These are phyloP conservation scores for Pachysolen tannophilus DNA, from an alignment of 805 yeast genomes.

Conservation along the genomic window DNA sequence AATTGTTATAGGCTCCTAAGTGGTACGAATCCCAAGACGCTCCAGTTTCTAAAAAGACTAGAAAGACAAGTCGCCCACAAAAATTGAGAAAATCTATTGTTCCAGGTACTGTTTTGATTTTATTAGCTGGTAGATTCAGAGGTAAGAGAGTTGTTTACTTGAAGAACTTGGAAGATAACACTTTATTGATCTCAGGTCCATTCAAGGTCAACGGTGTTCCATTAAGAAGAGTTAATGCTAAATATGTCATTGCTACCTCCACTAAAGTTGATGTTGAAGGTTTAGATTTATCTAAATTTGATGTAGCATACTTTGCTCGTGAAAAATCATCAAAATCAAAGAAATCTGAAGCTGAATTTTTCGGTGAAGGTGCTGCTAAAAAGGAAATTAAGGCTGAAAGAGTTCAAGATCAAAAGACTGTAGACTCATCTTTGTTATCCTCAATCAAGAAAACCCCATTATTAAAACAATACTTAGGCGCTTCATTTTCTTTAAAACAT, in stretches of 20 bases:
- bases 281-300: constrained; percentile 85
- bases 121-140: constrained; percentile 99
- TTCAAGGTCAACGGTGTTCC: constrained; percentile 99
- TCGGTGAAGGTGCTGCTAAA: constrained; percentile 70
- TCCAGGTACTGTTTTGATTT: constrained; percentile 96
- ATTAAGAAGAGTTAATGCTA: constrained; percentile 96
- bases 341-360: constrained; percentile 90
- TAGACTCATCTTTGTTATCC: constrained; percentile 85
- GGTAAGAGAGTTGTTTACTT: constrained; percentile 99
- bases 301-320: constrained; percentile 93
- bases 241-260: constrained; percentile 98
- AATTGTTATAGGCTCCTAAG: constrained; percentile 49
- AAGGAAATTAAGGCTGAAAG: constrained; percentile 88
- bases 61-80: constrained; percentile 89
- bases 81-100: constrained; percentile 91
- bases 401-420: constrained; percentile 92
- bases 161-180: constrained; percentile 96
- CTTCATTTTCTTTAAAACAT: constrained; percentile 93
- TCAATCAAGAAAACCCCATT: constrained; percentile 97
- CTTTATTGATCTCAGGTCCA: constrained; percentile 95
- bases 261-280: constrained; percentile 77
- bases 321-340: constrained; percentile 78
- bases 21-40: constrained; percentile 90
- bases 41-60: constrained; percentile 71
- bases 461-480: constrained; percentile 91